phyloP scores from a whole-genome alignment of 202 grass and related monocot genomes.

The Setaria italica region DNA sequence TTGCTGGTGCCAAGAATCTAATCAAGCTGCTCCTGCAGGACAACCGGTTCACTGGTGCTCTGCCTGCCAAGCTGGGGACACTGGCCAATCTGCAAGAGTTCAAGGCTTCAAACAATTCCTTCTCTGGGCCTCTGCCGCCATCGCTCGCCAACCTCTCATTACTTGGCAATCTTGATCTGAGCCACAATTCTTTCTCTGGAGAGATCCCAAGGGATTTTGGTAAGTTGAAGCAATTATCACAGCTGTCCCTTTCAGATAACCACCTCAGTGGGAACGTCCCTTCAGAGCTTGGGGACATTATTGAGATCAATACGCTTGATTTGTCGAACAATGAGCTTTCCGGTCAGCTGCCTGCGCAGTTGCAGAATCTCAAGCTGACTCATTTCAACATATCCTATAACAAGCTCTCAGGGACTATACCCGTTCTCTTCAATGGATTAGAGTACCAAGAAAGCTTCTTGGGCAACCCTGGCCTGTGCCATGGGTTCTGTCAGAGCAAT shows the following conservation, averaged over 20 bases:
- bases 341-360: constrained; percentile 56
- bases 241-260: constrained; percentile 67
- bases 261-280: constrained; percentile 63
- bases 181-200: constrained; percentile 74
- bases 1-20: constrained; percentile 58
- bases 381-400: constrained; percentile 79
- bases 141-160: constrained; percentile 18
- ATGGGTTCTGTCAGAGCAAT: constrained; percentile 40
- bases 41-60: constrained; percentile 65
- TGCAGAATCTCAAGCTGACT: constrained; percentile 53
- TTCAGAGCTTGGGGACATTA: constrained; percentile 53
- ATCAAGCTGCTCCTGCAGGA: constrained; percentile 52
- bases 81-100: constrained; percentile 50
- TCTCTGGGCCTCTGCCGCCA: constrained; percentile 56
- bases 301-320: constrained; percentile 54
- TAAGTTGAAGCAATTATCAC: constrained; percentile 47
- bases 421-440: constrained; percentile 25
- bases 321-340: constrained; percentile 73
- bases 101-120: constrained; percentile 56
- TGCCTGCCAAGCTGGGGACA: constrained; percentile 65
- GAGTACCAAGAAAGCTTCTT: constrained; percentile 58
- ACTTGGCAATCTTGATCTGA: constrained; percentile 61
- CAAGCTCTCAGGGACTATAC: constrained; percentile 63
- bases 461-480: constrained; percentile 69
- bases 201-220: constrained; percentile 55